A percentile compares a stretch with the other conserved stretches of the same genome.
phyloP scores from a whole-genome alignment of 768 basidiomycete genomes.

The Stropharia rugosoannulata region DNA sequence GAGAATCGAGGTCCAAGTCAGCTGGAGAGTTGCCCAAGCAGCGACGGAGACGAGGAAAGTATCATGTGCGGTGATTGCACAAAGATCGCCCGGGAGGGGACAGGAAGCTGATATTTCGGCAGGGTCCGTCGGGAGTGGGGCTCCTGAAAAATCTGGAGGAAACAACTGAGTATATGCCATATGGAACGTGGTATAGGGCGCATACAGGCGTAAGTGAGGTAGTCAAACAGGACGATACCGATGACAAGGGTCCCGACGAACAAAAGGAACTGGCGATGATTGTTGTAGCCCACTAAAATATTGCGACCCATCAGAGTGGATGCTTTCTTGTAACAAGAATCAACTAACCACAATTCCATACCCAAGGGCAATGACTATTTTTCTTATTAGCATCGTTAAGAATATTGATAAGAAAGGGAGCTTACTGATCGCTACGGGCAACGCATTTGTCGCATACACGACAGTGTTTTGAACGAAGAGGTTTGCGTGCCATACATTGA shows the following conservation, averaged over 20 bases:
- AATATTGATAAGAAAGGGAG: slow-evolving; percentile 10
- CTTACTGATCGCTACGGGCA: slow-evolving; percentile 91
- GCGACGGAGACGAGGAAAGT: slow-evolving; percentile 83
- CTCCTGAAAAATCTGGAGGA: slow-evolving; percentile 53
- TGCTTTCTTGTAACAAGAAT: neutral
- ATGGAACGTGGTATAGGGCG: slow-evolving; percentile 11
- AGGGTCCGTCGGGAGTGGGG: slow-evolving; percentile 35
- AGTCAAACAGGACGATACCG: slow-evolving; percentile 81
- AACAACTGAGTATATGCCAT: neutral
- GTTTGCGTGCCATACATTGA: slow-evolving; percentile 91
- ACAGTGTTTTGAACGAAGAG: slow-evolving; percentile 94
- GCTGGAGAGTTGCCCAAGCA: slow-evolving; percentile 87
- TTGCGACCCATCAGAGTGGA: neutral
- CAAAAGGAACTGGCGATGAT: slow-evolving; percentile 95
- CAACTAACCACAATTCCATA: slow-evolving; percentile 92
- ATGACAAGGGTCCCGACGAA: slow-evolving; percentile 86
- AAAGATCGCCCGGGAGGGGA: slow-evolving; percentile 66
- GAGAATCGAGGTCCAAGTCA: slow-evolving; percentile 92
- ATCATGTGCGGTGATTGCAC: slow-evolving; percentile 69
- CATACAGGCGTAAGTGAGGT: slow-evolving; percentile 82
- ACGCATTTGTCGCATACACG: slow-evolving; percentile 88
- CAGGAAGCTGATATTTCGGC: slow-evolving; percentile 57
- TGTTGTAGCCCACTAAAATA: slow-evolving; percentile 77
- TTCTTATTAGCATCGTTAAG: slow-evolving; percentile 1
- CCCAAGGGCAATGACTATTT: slow-evolving; percentile 93